Evolutionary conservation across 345 rosid genomes (phyloP).

Genomic region (Nephelium lappaceum): DNA sequence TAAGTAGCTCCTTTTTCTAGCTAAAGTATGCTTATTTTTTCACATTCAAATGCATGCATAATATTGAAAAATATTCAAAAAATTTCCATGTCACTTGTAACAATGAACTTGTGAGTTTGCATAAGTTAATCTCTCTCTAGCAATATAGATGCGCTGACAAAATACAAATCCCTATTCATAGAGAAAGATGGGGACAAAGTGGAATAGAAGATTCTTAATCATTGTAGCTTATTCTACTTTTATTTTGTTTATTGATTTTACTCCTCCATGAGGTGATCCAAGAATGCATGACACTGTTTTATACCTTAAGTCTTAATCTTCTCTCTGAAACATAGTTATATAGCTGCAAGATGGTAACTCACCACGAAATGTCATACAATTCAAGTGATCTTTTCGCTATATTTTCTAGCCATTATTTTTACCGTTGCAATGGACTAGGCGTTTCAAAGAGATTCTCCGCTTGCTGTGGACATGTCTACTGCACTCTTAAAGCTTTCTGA

Average conservation of each 20-base stretch:
- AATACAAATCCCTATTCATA: neutral
- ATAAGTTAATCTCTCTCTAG: neutral
- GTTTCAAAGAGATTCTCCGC: slow-evolving; percentile 71
- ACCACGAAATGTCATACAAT: neutral
- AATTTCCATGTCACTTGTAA: neutral
- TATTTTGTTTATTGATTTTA: neutral
- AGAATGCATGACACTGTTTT: neutral
- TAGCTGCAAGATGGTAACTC: neutral
- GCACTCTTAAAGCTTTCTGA: slow-evolving; percentile 85
- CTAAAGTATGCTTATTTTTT: slow-evolving; percentile 2
- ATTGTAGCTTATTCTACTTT: slow-evolving; percentile 1
- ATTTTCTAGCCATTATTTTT: neutral
- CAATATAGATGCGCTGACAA: neutral
- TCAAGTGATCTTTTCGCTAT: neutral
- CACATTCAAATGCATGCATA: neutral
- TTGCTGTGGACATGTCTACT: slow-evolving; percentile 78
- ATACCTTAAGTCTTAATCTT: neutral
- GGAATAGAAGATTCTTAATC: neutral
- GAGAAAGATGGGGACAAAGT: neutral
- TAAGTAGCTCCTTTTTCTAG: slow-evolving; percentile 47
- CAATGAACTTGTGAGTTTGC: neutral
- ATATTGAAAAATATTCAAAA: too few relatives aligned
- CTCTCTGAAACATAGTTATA: neutral
- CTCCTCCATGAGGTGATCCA: neutral
- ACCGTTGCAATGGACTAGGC: slow-evolving; percentile 48